Evolutionary conservation across 257 asterid species (phyloP).

Genomic region (Nicotiana paniculata): DNA sequence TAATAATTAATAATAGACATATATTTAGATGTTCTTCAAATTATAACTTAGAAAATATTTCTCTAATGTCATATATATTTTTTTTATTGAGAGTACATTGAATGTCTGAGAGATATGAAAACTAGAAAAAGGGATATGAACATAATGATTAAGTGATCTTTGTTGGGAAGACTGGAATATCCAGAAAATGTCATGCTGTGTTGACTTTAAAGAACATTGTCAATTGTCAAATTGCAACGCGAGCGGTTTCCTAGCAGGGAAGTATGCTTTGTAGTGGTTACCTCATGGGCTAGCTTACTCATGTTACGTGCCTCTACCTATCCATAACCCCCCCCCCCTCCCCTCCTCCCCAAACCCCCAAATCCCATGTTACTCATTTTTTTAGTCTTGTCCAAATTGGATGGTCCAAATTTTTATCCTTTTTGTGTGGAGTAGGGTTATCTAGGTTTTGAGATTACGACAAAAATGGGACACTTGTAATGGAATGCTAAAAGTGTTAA

Average conservation of each 20-base stretch:
- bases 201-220: neutral
- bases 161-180: neutral
- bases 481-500: neutral
- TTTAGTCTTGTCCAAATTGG: neutral
- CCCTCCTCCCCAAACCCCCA: too few species aligned
- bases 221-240: slow-evolving; percentile 12
- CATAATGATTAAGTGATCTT: neutral
- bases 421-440: too few species aligned
- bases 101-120: neutral
- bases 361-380: neutral
- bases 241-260: slow-evolving; percentile 17
- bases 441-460: too few species aligned
- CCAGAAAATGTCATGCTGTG: neutral
- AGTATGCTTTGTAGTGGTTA: slow-evolving; percentile 2
- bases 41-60: too few species aligned
- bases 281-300: neutral
- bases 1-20: too few species aligned
- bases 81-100: neutral
- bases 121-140: neutral
- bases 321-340: neutral
- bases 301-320: neutral
- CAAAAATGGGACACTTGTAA: neutral
- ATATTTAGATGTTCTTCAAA: too few species aligned
- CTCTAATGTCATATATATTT: too few species aligned
- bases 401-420: neutral